phyloP scores from a whole-genome alignment of 305 asterid genomes.

The Fraxinus angustifolia region DNA sequence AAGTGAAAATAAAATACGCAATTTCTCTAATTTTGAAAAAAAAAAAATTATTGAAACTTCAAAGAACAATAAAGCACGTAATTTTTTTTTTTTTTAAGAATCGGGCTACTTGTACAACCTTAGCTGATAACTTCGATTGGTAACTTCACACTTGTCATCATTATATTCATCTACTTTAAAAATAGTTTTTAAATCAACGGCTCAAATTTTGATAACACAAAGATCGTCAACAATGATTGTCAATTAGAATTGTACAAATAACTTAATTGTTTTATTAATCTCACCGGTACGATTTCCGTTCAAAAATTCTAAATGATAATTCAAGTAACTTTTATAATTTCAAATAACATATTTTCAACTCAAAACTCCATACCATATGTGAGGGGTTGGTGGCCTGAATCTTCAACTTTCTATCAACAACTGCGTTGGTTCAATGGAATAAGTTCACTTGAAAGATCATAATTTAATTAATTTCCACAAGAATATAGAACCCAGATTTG shows the following conservation, averaged over 20 bases:
- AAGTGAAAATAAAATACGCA: neutral
- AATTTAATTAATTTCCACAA: neutral
- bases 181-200: too few relatives aligned
- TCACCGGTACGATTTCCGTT: neutral
- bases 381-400: neutral
- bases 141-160: too few relatives aligned
- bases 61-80: neutral
- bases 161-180: too few relatives aligned
- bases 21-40: neutral
- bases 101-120: too few relatives aligned
- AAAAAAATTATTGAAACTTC: neutral
- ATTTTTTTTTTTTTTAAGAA: neutral
- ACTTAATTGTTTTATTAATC: too few relatives aligned
- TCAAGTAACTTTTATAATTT: neutral
- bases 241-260: too few relatives aligned
- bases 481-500: neutral
- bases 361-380: neutral
- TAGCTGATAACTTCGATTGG: too few relatives aligned
- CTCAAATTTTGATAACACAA: too few relatives aligned
- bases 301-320: neutral
- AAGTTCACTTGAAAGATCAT: neutral
- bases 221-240: too few relatives aligned
- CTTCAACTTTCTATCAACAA: neutral
- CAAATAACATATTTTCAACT: neutral
- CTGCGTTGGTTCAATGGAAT: neutral